A percentile compares a stretch with the other conserved stretches of the same genome.
Conservation (phyloP, 202 grass and related monocot species). For the Digitaria exilis region DNA sequence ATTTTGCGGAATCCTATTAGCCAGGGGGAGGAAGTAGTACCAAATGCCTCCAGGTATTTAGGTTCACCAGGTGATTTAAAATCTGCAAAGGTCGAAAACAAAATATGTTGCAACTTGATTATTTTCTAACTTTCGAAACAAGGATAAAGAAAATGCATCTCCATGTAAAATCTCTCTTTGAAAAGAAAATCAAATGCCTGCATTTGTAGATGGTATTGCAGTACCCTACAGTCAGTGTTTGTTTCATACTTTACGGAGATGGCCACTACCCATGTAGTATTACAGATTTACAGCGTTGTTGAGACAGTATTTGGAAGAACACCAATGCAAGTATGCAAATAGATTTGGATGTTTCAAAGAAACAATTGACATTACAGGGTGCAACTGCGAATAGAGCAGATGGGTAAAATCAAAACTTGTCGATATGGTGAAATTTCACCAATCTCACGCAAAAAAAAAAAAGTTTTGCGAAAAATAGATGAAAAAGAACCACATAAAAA, state of each 20-base stretch:
- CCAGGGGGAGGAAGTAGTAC: constrained; percentile 49
- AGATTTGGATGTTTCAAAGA: constrained; percentile 26
- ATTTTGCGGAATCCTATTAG: constrained; percentile 30
- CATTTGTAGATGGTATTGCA: constrained; percentile 19
- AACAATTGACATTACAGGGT: neutral
- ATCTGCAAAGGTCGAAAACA: constrained; percentile 57
- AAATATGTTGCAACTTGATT: constrained; percentile 38
- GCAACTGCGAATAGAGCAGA: constrained; percentile 1
- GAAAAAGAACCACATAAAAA: neutral
- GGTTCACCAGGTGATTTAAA: constrained; percentile 94
- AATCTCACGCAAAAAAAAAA: neutral
- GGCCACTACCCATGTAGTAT: constrained; percentile 9
- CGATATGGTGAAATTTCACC: no score
- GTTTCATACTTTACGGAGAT: constrained; percentile 18
- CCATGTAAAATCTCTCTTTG: neutral
- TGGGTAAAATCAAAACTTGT: constrained; percentile 18
- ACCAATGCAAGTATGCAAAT: constrained; percentile 11
- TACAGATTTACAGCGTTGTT: neutral
- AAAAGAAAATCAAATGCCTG: constrained; percentile 28
- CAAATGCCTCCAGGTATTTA: constrained; percentile 91
- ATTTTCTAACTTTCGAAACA: constrained; percentile 5
- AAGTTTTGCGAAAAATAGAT: neutral
- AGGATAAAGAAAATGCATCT: neutral
- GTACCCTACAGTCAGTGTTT: neutral
- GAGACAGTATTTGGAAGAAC: constrained; percentile 16